Evolutionary conservation across 805 yeast genomes (phyloP), one percentile per base, ranked within the genome.

Genomic region (Wickerhamiella australiensis): DNA sequence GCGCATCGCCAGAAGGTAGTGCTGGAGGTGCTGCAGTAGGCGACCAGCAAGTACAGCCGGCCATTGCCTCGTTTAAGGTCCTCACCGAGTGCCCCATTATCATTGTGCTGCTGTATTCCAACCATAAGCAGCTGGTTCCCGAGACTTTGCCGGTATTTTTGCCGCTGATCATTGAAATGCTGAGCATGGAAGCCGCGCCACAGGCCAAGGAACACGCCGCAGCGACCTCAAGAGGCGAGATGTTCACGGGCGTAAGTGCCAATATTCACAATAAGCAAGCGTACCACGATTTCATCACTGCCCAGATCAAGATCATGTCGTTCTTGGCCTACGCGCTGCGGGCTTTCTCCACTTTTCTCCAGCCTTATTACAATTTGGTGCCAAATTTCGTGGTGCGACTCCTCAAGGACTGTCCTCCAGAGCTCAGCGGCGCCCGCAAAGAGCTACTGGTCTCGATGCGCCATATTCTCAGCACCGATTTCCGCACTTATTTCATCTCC

Each of bases 71-170:
- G 1, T 90, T 92, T 72, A 88, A 87, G 62, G 85, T 90, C 12
- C 73, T 92, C 52, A 85, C 95, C 0, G 99, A 92, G 64, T 88
- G 97, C 62, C 99, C 99, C 8, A 90, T 92, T 36, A 87, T 95
- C 3, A 83, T 92, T 80, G 98, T 92, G 2, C 79, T 95, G 6
- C 70, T 94, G 47, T 86, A 85, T 59, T 84, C 95, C 1, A 79
- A 95, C 0, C 87, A 88, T 67, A 85, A 87, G 61, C 78, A 77
- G 31, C 66, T 86, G 47, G 84, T 83, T 1, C 76, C 77, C 43
- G 68, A 82, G 0, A 78, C 90, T 3, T 70, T 92, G 27, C 85
- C 88, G 1, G 69, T 67, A 17, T 85, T 90, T 55, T 75, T 88
- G 46, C 96, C 97, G 0, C 78, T 80, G 50, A 83, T 90, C 21